Evolutionary conservation across 805 yeast species (phyloP).

Genomic region (Saturnispora halmiae): DNA sequence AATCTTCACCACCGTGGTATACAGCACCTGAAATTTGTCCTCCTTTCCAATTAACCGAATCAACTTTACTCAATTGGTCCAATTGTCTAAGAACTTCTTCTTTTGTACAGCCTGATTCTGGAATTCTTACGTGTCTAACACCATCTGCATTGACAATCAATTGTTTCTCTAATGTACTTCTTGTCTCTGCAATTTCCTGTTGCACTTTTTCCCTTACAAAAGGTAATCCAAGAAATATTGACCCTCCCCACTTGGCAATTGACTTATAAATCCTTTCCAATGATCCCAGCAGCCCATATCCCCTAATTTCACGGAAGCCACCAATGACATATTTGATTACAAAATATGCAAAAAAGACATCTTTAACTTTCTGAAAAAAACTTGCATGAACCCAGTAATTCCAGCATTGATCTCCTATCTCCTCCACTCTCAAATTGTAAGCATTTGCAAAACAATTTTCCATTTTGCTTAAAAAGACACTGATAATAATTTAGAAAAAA

Average conservation of each 20-base stretch:
- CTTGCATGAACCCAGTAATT: slow-evolving; percentile 2
- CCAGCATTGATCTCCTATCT: background rate
- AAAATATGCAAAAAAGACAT: slow-evolving; percentile 12
- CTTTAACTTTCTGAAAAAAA: slow-evolving; percentile 12
- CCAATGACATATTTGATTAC: slow-evolving; percentile 7
- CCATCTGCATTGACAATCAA: slow-evolving; percentile 46
- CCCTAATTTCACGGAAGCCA: slow-evolving; percentile 14
- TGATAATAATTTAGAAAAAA: no score
- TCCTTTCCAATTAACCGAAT: slow-evolving; percentile 63
- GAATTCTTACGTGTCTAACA: slow-evolving; percentile 42
- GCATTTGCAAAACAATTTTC: background rate
- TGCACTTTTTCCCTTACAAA: slow-evolving; percentile 48
- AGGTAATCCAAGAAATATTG: slow-evolving; percentile 17
- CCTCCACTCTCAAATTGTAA: background rate
- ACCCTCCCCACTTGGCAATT: slow-evolving; percentile 11
- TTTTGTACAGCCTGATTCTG: slow-evolving; percentile 47
- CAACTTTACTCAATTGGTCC: slow-evolving; percentile 40
- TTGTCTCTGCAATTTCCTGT: slow-evolving; percentile 43
- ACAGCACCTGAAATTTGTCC: slow-evolving; percentile 94
- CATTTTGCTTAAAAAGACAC: background rate
- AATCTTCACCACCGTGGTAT: slow-evolving; percentile 86
- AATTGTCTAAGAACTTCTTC: slow-evolving; percentile 42
- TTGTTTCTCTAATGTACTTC: slow-evolving; percentile 42
- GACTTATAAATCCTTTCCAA: slow-evolving; percentile 5
- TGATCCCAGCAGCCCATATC: slow-evolving; percentile 21